Evolutionary conservation across 495 filamentous ascomycete genomes (phyloP), one percentile per base, ranked within the genome.

Genomic region (Hypoxylon subgilvum): DNA sequence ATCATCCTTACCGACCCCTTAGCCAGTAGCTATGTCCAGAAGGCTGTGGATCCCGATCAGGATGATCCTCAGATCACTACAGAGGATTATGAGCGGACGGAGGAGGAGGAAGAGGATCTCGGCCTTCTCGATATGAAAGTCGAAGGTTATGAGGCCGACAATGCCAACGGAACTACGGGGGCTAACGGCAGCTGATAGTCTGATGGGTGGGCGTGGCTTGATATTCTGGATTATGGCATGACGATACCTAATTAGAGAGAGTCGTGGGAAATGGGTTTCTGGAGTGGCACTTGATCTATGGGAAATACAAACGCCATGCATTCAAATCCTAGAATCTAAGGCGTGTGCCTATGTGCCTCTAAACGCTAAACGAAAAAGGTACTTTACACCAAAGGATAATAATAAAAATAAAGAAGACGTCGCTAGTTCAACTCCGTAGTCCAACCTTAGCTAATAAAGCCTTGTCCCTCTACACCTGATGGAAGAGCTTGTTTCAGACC

Each of bases 21-120:
- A 57, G 94, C 92, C 12, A 86, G 85, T 68, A 93, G 88, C 71
- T 98, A 97, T 66, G 89, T 97, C 47, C 94, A 98, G 75, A 94
- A 91, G 69, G 75, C 93, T 31, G 85, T 83, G 44, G 78, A 86
- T 14, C 81, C 83, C 13, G 81, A 83, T 10, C 84, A 87, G 48
- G 80, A 82, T 10, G 94, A 98, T 65, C 83, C 84, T 8, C 87
- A 96, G 77, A 83, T 98, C 64, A 83, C 76, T 14, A 80, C 82
- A 2, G 91, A 91, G 70, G 92, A 96, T 28, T 97, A 97, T 68
- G 84, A 87, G 39, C 81, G 94, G 55, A 95, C 92, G 0, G 84
- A 86, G 0, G 87, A 96, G 71, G 95, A 97, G 70, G 87, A 94
- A 69, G 95, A 97, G 61, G 88, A 96, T 27, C 76, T 98, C 16